Evolutionary conservation across 441 rosid species (phyloP).

Genomic region (Adansonia grandidieri): DNA sequence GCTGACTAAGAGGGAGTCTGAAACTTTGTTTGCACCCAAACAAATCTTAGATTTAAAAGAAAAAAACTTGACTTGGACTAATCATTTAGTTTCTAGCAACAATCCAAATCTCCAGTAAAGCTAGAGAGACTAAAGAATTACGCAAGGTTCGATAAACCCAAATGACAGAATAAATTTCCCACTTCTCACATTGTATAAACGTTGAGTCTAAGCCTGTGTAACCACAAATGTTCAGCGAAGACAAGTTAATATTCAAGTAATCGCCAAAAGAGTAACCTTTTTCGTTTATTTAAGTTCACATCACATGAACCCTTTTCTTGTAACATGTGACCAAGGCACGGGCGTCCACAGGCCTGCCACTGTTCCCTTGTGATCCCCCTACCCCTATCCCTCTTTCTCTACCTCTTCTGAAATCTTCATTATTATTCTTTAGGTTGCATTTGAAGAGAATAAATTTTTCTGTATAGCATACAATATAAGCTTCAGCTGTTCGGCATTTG

Average conservation of each 20-base stretch:
- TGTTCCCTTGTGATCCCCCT: slow-evolving; percentile 40
- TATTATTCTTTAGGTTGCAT: not conserved
- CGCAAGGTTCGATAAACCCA: slow-evolving; percentile 12
- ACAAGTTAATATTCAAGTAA: not conserved
- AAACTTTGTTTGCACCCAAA: not conserved
- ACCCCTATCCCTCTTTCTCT: not conserved
- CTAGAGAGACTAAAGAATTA: slow-evolving; percentile 11
- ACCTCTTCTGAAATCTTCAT: not conserved
- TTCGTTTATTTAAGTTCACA: not conserved
- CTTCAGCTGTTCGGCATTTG: not conserved
- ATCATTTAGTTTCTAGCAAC: slow-evolving; percentile 15
- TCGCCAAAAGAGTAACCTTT: not conserved
- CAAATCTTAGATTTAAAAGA: slow-evolving; percentile 6
- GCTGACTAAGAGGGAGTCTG: not conserved
- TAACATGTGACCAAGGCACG: slow-evolving; percentile 40
- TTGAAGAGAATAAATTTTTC: not conserved
- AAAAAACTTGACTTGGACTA: slow-evolving; percentile 2
- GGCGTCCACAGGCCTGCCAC: slow-evolving; percentile 19
- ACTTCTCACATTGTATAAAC: not conserved
- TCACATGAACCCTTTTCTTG: slow-evolving; percentile 29
- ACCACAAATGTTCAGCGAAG: slow-evolving; percentile 8
- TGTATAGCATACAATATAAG: not conserved
- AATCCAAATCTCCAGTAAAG: slow-evolving; percentile 24
- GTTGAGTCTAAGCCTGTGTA: slow-evolving; percentile 19
- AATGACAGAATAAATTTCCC: not conserved